phyloP scores from a whole-genome alignment of 2,329 filamentous ascomycete species.

The Penicillium sclerotigenum region DNA sequence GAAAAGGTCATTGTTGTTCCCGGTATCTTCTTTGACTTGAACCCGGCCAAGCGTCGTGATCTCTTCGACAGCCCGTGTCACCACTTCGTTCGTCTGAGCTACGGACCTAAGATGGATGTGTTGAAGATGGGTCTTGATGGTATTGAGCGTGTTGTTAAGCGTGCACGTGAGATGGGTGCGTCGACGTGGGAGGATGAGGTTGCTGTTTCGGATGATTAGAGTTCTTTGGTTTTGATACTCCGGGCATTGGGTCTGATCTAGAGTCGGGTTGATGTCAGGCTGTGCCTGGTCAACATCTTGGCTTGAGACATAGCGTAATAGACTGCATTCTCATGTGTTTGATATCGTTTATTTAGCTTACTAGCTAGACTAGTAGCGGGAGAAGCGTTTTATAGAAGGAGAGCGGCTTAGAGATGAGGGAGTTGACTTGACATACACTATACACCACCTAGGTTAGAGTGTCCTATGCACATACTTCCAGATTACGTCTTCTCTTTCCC shows the following conservation, averaged over 20 bases:
- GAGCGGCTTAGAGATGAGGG: not conserved
- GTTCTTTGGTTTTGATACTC: not conserved
- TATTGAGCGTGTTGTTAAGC: conserved; percentile 72
- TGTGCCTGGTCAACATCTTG: not conserved
- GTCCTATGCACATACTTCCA: not conserved
- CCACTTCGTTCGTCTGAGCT: conserved; percentile 81
- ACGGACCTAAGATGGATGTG: conserved; percentile 77
- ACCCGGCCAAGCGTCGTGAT: conserved; percentile 83
- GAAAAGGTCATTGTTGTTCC: conserved; percentile 97
- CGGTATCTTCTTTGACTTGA: conserved; percentile 96
- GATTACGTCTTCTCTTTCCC: not conserved
- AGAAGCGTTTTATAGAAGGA: no score
- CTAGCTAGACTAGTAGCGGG: not conserved
- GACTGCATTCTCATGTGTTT: not conserved
- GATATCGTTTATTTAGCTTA: not conserved
- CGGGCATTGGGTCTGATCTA: not conserved
- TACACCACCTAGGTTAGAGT: not conserved
- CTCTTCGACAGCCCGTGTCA: conserved; percentile 94
- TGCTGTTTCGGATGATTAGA: conserved; percentile 37
- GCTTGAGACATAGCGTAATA: not conserved
- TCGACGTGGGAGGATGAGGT: conserved; percentile 37
- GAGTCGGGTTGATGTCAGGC: not conserved
- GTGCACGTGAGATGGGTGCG: conserved; percentile 34
- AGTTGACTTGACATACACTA: not conserved
- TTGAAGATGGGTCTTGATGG: conserved; percentile 77